phyloP scores from a whole-genome alignment of 2,329 filamentous ascomycete species.

The Pseudofabraea citricarpa region DNA sequence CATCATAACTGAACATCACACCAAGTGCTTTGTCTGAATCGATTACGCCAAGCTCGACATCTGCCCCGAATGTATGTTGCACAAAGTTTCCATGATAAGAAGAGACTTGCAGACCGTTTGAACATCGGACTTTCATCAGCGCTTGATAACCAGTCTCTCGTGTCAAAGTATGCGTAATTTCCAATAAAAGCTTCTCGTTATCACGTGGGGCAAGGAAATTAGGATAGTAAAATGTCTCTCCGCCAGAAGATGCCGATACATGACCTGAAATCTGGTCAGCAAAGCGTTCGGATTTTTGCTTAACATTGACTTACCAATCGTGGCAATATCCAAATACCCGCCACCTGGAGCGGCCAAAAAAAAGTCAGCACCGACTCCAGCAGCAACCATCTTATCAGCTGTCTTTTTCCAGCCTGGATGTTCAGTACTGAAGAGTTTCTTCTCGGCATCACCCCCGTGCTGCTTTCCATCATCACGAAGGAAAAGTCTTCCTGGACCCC shows the following conservation, averaged over 20 bases:
- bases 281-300: too few relatives aligned
- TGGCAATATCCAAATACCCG: slow-evolving; percentile 88
- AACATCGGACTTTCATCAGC: slow-evolving; percentile 97
- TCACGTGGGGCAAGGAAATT: slow-evolving; percentile 91
- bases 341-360: slow-evolving; percentile 90
- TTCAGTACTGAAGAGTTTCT: slow-evolving; percentile 87
- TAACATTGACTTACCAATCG: slow-evolving; percentile 64
- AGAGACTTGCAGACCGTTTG: slow-evolving; percentile 88
- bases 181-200: slow-evolving; percentile 73
- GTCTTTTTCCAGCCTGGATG: slow-evolving; percentile 83
- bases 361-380: slow-evolving; percentile 86
- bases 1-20: slow-evolving; percentile 91
- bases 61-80: slow-evolving; percentile 90
- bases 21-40: slow-evolving; percentile 92
- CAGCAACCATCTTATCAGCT: slow-evolving; percentile 81
- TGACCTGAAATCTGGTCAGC: slow-evolving; percentile 69
- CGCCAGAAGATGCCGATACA: slow-evolving; percentile 82
- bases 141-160: slow-evolving; percentile 93
- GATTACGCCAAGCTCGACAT: slow-evolving; percentile 87
- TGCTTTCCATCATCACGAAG: slow-evolving; percentile 86
- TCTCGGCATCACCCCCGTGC: slow-evolving; percentile 81
- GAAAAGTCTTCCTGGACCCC: slow-evolving; percentile 80
- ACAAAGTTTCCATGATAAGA: slow-evolving; percentile 96
- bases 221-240: slow-evolving; percentile 93
- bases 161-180: slow-evolving; percentile 81